Conservation (phyloP, 2,329 filamentous ascomycete species). For the Arthrobotrys entomopaga region DNA sequence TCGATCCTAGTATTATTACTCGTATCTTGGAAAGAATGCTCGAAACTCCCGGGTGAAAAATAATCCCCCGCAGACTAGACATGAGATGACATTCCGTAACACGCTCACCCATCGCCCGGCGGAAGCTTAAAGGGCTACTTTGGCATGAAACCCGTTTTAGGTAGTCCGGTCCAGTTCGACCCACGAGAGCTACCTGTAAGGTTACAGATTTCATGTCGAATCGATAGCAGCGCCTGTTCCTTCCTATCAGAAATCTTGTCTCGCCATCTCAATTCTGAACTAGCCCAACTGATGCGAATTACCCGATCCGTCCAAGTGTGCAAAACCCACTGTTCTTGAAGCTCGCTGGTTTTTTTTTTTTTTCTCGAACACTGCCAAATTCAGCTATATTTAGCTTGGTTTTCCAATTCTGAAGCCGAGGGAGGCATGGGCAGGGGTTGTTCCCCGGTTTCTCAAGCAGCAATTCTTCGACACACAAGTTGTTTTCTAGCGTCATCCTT, state of each 20-base stretch:
- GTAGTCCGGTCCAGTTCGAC: neutral
- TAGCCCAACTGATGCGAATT: conserved; percentile 5
- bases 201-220: conserved; percentile 5
- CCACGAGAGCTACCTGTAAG: too few relatives aligned
- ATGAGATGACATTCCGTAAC: conserved; percentile 24
- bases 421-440: neutral
- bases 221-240: conserved; percentile 20
- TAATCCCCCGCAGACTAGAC: conserved; percentile 5
- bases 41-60: neutral
- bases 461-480: neutral
- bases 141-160: conserved; percentile 50
- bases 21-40: conserved; percentile 1
- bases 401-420: neutral
- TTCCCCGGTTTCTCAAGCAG: neutral
- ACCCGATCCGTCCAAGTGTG: conserved; percentile 5
- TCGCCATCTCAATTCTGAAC: neutral
- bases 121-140: conserved; percentile 10
- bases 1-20: neutral
- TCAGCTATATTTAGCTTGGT: conserved; percentile 46
- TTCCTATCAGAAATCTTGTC: conserved; percentile 17
- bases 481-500: too few relatives aligned
- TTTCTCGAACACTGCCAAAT: conserved; percentile 51
- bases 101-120: conserved; percentile 26
- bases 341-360: neutral
- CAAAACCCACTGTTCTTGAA: neutral